phyloP scores from a whole-genome alignment of 169 alveolate species.

The Fabrea salina region DNA sequence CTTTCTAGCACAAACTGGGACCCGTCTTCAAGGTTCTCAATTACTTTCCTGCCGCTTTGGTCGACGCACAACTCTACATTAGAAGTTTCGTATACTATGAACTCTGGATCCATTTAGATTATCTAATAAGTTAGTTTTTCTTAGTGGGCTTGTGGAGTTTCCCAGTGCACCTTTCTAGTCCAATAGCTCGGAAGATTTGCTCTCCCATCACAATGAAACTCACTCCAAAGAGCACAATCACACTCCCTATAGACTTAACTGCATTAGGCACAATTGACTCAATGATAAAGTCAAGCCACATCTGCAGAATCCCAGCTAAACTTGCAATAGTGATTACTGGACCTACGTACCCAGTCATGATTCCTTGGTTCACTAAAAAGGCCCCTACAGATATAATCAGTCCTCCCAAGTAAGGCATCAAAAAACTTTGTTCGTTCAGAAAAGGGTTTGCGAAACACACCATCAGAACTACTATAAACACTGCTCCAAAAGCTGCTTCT shows the following conservation, averaged over 20 bases:
- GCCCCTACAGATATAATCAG: background rate
- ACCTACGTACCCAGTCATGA: background rate
- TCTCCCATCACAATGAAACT: background rate
- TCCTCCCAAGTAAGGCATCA: background rate
- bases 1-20: background rate
- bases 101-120: slow-evolving; percentile 11
- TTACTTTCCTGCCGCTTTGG: background rate
- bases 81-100: slow-evolving; percentile 20
- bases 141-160: too few species aligned
- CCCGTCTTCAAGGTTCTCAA: slow-evolving; percentile 7
- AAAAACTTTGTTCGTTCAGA: slow-evolving; percentile 10
- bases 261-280: background rate
- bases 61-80: background rate
- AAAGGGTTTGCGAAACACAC: background rate
- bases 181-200: too few species aligned
- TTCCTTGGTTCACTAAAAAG: background rate
- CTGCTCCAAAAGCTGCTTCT: background rate
- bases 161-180: too few species aligned
- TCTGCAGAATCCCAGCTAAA: background rate
- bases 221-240: background rate
- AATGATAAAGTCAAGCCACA: background rate
- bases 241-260: background rate
- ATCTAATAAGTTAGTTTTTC: background rate
- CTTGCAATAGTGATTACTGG: background rate
- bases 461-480: background rate